A percentile compares a stretch with the other conserved stretches of the same genome.
These are phyloP conservation scores for Nakazawaea ernobii DNA, from an alignment of 805 yeast species.

Conservation along the genomic window DNA sequence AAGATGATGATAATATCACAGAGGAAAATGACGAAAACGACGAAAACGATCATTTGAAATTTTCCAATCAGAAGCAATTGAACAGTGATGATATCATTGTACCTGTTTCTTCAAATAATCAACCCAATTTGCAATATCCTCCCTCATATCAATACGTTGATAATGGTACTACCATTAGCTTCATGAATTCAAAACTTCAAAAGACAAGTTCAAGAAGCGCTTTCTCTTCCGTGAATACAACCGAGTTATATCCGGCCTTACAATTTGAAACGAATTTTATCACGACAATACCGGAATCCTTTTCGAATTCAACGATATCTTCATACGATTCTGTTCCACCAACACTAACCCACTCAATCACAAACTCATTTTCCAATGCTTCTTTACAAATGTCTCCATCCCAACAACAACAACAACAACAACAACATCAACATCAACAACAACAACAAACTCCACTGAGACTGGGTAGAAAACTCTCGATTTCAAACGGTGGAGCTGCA, in stretches of 20 bases:
- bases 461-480: slow-evolving; percentile 18
- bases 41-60: background rate
- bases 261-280: slow-evolving; percentile 10
- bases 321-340: slow-evolving; percentile 26
- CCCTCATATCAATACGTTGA: slow-evolving; percentile 7
- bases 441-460: slow-evolving; percentile 30
- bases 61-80: background rate
- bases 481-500: slow-evolving; percentile 7
- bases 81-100: slow-evolving; percentile 10
- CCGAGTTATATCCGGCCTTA: slow-evolving; percentile 6
- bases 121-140: slow-evolving; percentile 22
- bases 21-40: background rate
- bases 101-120: slow-evolving; percentile 10
- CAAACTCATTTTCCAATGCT: slow-evolving; percentile 15
- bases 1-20: background rate
- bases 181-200: slow-evolving; percentile 3
- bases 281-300: slow-evolving; percentile 23
- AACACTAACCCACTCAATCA: slow-evolving; percentile 17
- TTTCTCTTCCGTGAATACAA: background rate
- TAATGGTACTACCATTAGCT: slow-evolving; percentile 1
- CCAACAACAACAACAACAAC: slow-evolving; percentile 15
- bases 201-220: background rate
- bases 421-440: slow-evolving; percentile 33
- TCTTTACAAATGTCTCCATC: slow-evolving; percentile 11
- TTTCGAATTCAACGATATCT: slow-evolving; percentile 27